Percentiles rank a stretch among this genome's conserved stretches.
phyloP scores from a whole-genome alignment of 176 grass and related monocot species.

The Oryza glaberrima region DNA sequence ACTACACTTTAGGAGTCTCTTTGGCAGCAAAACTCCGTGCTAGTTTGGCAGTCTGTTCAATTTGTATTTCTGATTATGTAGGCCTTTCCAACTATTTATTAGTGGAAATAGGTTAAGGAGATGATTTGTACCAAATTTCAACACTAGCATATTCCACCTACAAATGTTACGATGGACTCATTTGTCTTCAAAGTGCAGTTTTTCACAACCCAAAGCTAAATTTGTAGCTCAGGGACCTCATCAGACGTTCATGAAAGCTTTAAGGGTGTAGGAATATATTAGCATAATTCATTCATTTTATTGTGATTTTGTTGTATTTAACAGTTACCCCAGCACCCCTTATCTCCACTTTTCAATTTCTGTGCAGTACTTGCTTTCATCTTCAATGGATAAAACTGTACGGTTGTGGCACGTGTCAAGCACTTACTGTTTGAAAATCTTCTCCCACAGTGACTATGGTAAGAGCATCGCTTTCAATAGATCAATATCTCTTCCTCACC shows the following conservation, averaged over 20 bases:
- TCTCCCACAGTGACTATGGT: slow-evolving; percentile 94
- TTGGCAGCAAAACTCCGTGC: slow-evolving; percentile 16
- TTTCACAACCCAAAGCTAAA: background rate
- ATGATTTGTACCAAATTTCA: background rate
- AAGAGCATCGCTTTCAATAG: slow-evolving; percentile 46
- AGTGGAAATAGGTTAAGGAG: background rate
- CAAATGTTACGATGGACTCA: background rate
- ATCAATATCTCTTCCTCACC: background rate
- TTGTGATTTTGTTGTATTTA: background rate
- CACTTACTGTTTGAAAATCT: slow-evolving; percentile 91
- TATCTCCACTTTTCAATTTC: slow-evolving; percentile 41
- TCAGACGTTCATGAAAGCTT: background rate
- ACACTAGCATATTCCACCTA: background rate
- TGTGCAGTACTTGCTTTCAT: slow-evolving; percentile 90
- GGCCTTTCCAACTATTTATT: background rate
- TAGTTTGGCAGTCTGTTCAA: slow-evolving; percentile 10
- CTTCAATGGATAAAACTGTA: slow-evolving; percentile 99
- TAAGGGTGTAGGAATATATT: background rate
- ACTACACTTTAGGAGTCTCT: background rate
- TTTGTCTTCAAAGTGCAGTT: slow-evolving; percentile 6
- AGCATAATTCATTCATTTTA: background rate
- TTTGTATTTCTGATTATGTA: slow-evolving; percentile 1
- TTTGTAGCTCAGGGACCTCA: background rate
- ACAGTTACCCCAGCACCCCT: slow-evolving; percentile 34
- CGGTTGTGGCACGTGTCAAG: slow-evolving; percentile 96